phyloP scores from a whole-genome alignment of 2,329 filamentous ascomycete genomes.

The Diplodia mutila region DNA sequence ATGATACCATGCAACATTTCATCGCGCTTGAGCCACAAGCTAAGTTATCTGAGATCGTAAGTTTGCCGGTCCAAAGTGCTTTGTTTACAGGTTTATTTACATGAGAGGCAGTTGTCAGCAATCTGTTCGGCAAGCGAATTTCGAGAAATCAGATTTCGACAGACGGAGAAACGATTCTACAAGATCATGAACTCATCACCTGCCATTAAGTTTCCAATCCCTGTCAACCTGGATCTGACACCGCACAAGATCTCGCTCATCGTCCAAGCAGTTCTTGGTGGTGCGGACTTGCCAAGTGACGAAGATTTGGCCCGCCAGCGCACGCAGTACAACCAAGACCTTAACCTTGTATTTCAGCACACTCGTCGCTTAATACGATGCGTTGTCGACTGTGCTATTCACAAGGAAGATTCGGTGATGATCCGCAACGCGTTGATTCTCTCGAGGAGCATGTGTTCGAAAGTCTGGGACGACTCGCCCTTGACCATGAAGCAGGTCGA shows the following conservation, averaged over 20 bases:
- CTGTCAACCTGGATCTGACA: slow-evolving; percentile 65
- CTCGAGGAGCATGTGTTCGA: slow-evolving; percentile 73
- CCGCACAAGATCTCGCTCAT: slow-evolving; percentile 78
- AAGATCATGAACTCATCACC: slow-evolving; percentile 72
- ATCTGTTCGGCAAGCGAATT: slow-evolving; percentile 74
- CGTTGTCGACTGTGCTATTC: slow-evolving; percentile 73
- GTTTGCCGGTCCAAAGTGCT: slow-evolving; percentile 34
- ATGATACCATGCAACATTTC: slow-evolving; percentile 76
- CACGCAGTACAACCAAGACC: slow-evolving; percentile 65
- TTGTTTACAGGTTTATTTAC: not conserved
- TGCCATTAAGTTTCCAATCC: slow-evolving; percentile 72
- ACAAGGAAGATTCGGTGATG: slow-evolving; percentile 66
- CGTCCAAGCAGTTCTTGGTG: slow-evolving; percentile 75
- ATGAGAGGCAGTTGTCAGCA: slow-evolving; percentile 59
- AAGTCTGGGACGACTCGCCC: slow-evolving; percentile 79
- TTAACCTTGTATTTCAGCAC: slow-evolving; percentile 66
- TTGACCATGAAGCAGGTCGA: slow-evolving; percentile 83
- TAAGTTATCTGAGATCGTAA: slow-evolving; percentile 69
- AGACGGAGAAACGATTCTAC: slow-evolving; percentile 69
- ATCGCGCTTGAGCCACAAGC: slow-evolving; percentile 55
- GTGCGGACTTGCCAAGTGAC: slow-evolving; percentile 55
- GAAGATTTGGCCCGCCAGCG: slow-evolving; percentile 61
- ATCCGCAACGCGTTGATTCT: slow-evolving; percentile 74
- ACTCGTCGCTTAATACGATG: slow-evolving; percentile 73
- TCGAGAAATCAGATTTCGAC: slow-evolving; percentile 70